These are phyloP conservation scores for Penicillium sp. DNA, from an alignment of 2,329 filamentous ascomycete species.

Conservation along the genomic window DNA sequence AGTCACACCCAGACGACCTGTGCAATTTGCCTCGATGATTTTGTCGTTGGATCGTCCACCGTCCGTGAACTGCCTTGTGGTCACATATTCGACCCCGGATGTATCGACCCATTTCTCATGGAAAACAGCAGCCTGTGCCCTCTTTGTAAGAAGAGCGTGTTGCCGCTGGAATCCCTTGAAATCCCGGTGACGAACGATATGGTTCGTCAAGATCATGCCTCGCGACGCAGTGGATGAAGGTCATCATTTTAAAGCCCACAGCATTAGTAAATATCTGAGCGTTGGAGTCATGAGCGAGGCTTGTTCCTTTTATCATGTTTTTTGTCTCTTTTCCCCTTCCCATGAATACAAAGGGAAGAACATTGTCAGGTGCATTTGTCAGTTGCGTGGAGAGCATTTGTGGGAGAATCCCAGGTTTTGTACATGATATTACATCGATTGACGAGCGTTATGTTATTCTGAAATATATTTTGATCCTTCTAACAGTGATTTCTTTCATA, in stretches of 20 bases:
- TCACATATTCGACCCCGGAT: conserved; percentile 91
- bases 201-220: conserved; percentile 75
- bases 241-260: neutral
- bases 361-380: neutral
- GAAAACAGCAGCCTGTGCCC: conserved; percentile 84
- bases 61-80: conserved; percentile 86
- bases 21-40: conserved; percentile 86
- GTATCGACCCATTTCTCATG: conserved; percentile 80
- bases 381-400: neutral
- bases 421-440: neutral
- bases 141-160: conserved; percentile 79
- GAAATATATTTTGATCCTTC: neutral
- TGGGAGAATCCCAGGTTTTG: neutral
- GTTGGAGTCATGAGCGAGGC: neutral
- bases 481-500: neutral
- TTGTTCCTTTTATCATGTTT: neutral
- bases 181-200: conserved; percentile 75
- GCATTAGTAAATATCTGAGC: neutral
- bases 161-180: conserved; percentile 68
- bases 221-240: conserved; percentile 42
- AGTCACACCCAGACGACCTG: conserved; percentile 74
- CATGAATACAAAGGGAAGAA: neutral
- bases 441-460: neutral
- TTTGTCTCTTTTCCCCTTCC: neutral
- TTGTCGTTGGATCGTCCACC: conserved; percentile 64